Evolutionary conservation across 2,329 filamentous ascomycete species (phyloP).

Genomic region (Fusarium sp.): DNA sequence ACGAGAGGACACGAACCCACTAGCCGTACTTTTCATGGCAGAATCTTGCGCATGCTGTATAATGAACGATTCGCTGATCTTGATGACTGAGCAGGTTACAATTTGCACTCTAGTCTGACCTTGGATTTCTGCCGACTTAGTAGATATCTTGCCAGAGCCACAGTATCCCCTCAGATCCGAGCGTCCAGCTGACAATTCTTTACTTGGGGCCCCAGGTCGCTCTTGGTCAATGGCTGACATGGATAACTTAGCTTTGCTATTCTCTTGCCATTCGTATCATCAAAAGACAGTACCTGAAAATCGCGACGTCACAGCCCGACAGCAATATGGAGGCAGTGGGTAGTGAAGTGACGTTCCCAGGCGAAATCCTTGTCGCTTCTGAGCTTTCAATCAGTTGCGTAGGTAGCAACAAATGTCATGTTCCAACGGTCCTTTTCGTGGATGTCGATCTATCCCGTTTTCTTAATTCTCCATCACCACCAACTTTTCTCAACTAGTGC

Average conservation of each 20-base stretch:
- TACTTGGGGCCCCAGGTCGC: neutral
- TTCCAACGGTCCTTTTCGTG: slow-evolving; percentile 13
- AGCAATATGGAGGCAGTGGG: neutral
- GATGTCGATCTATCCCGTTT: slow-evolving; percentile 36
- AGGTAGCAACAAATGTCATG: slow-evolving; percentile 16
- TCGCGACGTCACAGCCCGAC: neutral
- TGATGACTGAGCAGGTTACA: neutral
- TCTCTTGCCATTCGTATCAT: neutral
- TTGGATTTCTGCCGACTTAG: neutral
- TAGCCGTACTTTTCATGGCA: neutral
- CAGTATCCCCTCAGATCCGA: neutral
- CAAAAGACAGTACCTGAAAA: neutral
- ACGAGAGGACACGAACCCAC: neutral
- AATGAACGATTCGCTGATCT: neutral
- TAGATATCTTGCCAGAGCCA: neutral
- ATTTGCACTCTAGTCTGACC: neutral
- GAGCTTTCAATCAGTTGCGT: slow-evolving; percentile 1
- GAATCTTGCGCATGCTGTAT: neutral
- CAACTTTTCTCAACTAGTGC: slow-evolving; percentile 24
- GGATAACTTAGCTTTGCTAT: neutral
- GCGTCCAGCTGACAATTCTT: neutral
- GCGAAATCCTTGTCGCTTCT: neutral
- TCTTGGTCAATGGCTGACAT: neutral
- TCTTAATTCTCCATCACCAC: slow-evolving; percentile 27
- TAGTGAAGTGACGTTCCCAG: slow-evolving; percentile 9